These are phyloP conservation scores for Elaphomyces granulatus DNA, from an alignment of 495 filamentous ascomycete species.

Conservation along the genomic window DNA sequence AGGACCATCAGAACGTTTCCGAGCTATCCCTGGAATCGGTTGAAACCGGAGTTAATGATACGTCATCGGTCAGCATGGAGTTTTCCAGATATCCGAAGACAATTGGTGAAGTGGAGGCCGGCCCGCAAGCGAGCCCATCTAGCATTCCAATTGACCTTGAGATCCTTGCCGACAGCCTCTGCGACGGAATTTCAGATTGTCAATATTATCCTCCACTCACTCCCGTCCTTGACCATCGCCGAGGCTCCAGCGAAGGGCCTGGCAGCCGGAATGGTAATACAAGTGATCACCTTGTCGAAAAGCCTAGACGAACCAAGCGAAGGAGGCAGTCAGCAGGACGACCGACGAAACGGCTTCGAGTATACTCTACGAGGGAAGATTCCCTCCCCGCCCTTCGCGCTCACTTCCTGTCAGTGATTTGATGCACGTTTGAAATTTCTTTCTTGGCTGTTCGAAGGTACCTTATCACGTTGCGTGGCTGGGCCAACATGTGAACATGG, in stretches of 20 bases:
- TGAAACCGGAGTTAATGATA: too few relatives aligned
- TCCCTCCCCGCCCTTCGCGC: conserved; percentile 8
- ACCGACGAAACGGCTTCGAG: conserved; percentile 6
- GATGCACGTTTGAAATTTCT: conserved; percentile 12
- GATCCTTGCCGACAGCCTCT: conserved; percentile 9
- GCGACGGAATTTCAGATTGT: conserved; percentile 3
- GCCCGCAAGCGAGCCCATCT: too few relatives aligned
- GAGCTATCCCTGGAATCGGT: too few relatives aligned
- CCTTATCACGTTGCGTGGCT: conserved; percentile 9
- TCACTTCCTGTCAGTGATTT: conserved; percentile 9
- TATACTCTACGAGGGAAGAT: too few relatives aligned
- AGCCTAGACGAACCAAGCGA: conserved; percentile 4
- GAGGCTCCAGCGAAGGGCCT: conserved; percentile 2
- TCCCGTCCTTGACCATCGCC: conserved; percentile 4
- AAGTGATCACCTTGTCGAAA: background rate
- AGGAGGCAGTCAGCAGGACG: conserved; percentile 3
- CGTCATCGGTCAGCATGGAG: too few relatives aligned
- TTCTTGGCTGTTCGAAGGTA: conserved; percentile 13
- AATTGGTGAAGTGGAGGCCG: too few relatives aligned
- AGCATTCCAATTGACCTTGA: conserved; percentile 11
- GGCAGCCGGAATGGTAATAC: background rate
- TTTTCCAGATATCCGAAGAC: too few relatives aligned
- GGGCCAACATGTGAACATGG: conserved; percentile 6
- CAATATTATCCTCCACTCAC: conserved; percentile 10
- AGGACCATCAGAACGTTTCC: too few relatives aligned